phyloP scores from a whole-genome alignment of 2,329 filamentous ascomycete species.

The Rhinocladiella mackenziei region DNA sequence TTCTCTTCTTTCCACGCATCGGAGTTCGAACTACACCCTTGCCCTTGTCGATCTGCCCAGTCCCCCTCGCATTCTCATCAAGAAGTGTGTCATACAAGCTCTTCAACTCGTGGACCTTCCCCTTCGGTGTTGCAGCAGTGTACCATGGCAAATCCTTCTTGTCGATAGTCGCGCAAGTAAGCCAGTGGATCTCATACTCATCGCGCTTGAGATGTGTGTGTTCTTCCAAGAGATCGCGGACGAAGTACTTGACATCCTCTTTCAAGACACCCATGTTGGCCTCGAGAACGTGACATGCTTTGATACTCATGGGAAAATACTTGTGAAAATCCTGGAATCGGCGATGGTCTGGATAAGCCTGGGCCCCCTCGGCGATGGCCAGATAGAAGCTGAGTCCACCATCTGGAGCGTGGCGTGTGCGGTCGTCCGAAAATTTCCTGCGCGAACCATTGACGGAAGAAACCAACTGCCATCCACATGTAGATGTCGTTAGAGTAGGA shows the following conservation, averaged over 20 bases:
- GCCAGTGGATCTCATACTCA: conserved; percentile 38
- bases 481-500: conserved; percentile 48
- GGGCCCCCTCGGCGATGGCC: conserved; percentile 38
- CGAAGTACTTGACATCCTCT: conserved; percentile 36
- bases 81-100: conserved; percentile 9
- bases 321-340: conserved; percentile 31
- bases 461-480: conserved; percentile 48
- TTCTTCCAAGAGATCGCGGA: conserved; percentile 37
- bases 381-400: conserved; percentile 47
- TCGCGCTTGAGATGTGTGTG: conserved; percentile 40
- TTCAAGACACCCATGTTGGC: conserved; percentile 38
- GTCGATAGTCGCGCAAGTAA: conserved; percentile 45
- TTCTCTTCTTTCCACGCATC: too few relatives aligned
- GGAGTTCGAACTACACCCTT: too few relatives aligned
- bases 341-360: conserved; percentile 42
- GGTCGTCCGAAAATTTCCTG: conserved; percentile 40
- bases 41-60: not conserved
- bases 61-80: conserved; percentile 10
- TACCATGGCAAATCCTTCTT: conserved; percentile 42
- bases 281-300: conserved; percentile 31
- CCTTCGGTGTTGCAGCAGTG: not conserved
- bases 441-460: conserved; percentile 48
- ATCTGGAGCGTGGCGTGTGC: conserved; percentile 40
- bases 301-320: conserved; percentile 32
- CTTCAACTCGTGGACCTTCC: conserved; percentile 6